A percentile compares a stretch with the other conserved stretches of the same genome.
Evolutionary conservation across 257 asterid species (phyloP).

Genomic region (Knoxia roxburghii): DNA sequence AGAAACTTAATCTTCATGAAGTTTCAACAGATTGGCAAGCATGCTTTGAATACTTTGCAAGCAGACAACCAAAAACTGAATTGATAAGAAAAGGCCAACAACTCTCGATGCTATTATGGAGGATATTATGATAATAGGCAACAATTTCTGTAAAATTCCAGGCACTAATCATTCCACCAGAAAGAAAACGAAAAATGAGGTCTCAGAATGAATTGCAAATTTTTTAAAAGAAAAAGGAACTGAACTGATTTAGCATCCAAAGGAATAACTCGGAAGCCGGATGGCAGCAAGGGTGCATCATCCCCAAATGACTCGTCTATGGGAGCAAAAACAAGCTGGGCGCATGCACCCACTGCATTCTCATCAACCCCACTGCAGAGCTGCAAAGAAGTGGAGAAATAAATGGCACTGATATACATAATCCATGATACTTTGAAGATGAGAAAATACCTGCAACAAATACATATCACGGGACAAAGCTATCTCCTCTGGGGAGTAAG

Average conservation of each 20-base stretch:
- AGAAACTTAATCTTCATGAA: neutral
- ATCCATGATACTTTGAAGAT: neutral
- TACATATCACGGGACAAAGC: constrained; percentile 82
- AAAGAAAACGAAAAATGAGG: neutral
- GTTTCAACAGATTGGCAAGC: neutral
- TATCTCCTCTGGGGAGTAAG: constrained; percentile 67
- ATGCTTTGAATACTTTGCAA: neutral
- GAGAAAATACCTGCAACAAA: constrained; percentile 60
- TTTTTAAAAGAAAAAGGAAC: constrained; percentile 20
- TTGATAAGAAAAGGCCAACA: neutral
- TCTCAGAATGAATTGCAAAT: neutral
- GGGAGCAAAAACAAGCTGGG: constrained; percentile 95
- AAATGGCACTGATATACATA: neutral
- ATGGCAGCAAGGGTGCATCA: constrained; percentile 82
- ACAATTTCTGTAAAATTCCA: neutral
- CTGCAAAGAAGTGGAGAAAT: constrained; percentile 32
- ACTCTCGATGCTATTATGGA: neutral
- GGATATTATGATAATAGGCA: neutral
- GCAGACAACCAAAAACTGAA: neutral
- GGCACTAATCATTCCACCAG: neutral
- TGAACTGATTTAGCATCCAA: constrained; percentile 79
- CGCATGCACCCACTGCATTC: constrained; percentile 61
- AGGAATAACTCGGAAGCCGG: constrained; percentile 94
- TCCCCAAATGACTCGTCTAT: constrained; percentile 91
- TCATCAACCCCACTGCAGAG: constrained; percentile 87